Conservation (phyloP, 345 rosid genomes). For the Salix brachista region DNA sequence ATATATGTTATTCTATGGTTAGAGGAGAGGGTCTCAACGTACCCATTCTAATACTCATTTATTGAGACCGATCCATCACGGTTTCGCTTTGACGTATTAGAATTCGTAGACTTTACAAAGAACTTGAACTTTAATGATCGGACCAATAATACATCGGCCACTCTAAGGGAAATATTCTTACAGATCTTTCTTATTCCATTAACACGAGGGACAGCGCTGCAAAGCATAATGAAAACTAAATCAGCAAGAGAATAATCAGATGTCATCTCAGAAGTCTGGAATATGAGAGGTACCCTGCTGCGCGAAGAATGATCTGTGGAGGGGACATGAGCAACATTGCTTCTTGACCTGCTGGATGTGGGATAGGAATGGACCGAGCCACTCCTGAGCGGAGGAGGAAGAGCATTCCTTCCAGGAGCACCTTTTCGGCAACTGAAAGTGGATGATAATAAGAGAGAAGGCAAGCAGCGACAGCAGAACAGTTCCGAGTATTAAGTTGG, state of each 20-base stretch:
- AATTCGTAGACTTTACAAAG: too few relatives aligned
- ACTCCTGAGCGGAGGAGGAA: constrained; percentile 18
- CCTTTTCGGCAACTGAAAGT: constrained; percentile 16
- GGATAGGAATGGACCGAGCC: not conserved
- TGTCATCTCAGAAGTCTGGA: not conserved
- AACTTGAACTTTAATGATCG: too few relatives aligned
- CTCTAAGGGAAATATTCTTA: too few relatives aligned
- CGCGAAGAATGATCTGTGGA: constrained; percentile 1
- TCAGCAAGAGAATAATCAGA: not conserved
- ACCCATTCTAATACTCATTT: too few relatives aligned
- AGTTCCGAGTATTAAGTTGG: not conserved
- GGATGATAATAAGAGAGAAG: too few relatives aligned
- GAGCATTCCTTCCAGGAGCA: constrained; percentile 7
- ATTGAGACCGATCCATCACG: too few relatives aligned
- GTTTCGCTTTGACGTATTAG: too few relatives aligned
- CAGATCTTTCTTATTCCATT: constrained; percentile 32
- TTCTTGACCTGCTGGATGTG: not conserved
- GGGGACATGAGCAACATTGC: not conserved
- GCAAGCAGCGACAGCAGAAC: not conserved
- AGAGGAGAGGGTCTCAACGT: too few relatives aligned
- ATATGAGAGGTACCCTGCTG: not conserved
- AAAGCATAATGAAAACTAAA: not conserved
- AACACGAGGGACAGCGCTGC: constrained; percentile 32
- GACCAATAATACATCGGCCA: too few relatives aligned
- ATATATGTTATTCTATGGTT: too few relatives aligned